Conservation (phyloP, 2,329 filamentous ascomycete species). For the Cytospora piceicola region DNA sequence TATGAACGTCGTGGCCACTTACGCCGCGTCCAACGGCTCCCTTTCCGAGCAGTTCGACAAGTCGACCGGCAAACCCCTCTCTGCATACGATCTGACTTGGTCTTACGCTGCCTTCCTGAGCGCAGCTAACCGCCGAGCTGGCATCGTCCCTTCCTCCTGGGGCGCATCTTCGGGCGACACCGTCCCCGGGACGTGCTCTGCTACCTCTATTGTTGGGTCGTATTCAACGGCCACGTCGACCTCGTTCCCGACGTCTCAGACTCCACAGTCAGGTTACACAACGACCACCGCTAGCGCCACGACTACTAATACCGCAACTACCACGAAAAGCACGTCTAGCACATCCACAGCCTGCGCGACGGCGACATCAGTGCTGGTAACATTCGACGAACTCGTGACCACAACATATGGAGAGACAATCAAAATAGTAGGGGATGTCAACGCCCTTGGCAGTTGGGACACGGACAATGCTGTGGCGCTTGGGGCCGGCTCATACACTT, state of each 20-base stretch:
- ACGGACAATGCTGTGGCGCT: constrained; percentile 57
- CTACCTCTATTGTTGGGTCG: constrained; percentile 51
- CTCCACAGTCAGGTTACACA: constrained; percentile 43
- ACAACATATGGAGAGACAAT: constrained; percentile 67
- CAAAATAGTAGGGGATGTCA: constrained; percentile 64
- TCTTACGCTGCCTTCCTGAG: constrained; percentile 73
- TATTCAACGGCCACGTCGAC: constrained; percentile 55
- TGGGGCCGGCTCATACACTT: constrained; percentile 61
- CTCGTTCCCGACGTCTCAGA: constrained; percentile 55
- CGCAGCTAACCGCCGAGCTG: constrained; percentile 59
- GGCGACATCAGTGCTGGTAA: constrained; percentile 58
- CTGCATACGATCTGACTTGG: constrained; percentile 72
- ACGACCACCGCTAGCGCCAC: constrained; percentile 38
- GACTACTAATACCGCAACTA: constrained; percentile 31
- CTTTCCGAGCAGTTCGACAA: constrained; percentile 70
- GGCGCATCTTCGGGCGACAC: constrained; percentile 49
- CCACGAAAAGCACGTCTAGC: constrained; percentile 32
- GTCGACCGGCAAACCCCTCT: constrained; percentile 57
- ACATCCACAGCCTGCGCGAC: constrained; percentile 44
- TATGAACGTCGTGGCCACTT: constrained; percentile 63
- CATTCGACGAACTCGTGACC: constrained; percentile 62
- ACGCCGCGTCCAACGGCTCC: constrained; percentile 65
- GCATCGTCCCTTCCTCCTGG: constrained; percentile 62
- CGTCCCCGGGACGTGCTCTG: constrained; percentile 54
- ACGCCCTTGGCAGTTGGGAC: constrained; percentile 67